phyloP scores from a whole-genome alignment of 2,329 filamentous ascomycete genomes.

The Pseudogymnoascus sp. region DNA sequence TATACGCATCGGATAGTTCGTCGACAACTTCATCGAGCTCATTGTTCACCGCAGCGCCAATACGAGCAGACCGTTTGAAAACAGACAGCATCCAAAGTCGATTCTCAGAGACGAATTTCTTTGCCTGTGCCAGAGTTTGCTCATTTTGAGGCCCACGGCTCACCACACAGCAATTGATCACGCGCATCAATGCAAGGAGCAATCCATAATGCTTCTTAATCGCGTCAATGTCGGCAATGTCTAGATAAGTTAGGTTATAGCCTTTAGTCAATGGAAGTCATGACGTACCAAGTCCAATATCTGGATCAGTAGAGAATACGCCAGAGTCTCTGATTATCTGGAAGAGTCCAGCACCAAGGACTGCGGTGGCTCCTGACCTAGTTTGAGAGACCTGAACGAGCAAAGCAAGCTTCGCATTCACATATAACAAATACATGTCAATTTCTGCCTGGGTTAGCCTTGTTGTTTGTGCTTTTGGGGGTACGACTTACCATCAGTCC shows the following conservation, averaged over 20 bases:
- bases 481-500: slow-evolving; percentile 44
- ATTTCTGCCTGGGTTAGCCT: slow-evolving; percentile 25
- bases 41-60: slow-evolving; percentile 46
- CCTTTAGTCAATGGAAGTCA: neutral
- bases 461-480: neutral
- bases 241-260: slow-evolving; percentile 18
- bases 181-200: slow-evolving; percentile 69
- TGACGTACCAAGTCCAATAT: slow-evolving; percentile 67
- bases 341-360: slow-evolving; percentile 88
- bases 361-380: slow-evolving; percentile 71
- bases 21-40: slow-evolving; percentile 56
- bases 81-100: slow-evolving; percentile 78
- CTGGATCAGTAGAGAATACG: slow-evolving; percentile 86
- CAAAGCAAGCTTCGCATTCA: slow-evolving; percentile 69
- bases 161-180: slow-evolving; percentile 75
- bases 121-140: slow-evolving; percentile 62
- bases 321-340: slow-evolving; percentile 70
- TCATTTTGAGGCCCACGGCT: slow-evolving; percentile 76
- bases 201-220: slow-evolving; percentile 56
- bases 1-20: slow-evolving; percentile 77
- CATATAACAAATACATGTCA: slow-evolving; percentile 36
- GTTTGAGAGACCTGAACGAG: slow-evolving; percentile 80
- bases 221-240: slow-evolving; percentile 24
- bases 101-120: slow-evolving; percentile 74
- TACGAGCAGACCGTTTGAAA: slow-evolving; percentile 81